Percentiles rank a stretch among this genome's conserved stretches.
These are phyloP conservation scores for Fraxinus sp. DNA, from an alignment of 305 asterid species.

Conservation along the genomic window DNA sequence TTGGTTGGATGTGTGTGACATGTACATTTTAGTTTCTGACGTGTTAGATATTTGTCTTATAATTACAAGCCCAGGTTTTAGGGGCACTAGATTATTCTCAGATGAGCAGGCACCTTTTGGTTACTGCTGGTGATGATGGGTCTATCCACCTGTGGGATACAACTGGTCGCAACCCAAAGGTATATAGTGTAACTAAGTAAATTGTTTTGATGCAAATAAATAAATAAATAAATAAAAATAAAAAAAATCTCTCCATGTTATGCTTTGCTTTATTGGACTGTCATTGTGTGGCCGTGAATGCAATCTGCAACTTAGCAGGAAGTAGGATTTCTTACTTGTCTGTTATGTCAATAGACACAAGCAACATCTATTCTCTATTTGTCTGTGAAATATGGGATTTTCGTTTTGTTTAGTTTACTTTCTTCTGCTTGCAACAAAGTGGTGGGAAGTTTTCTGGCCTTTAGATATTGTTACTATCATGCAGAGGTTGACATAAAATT, in stretches of 20 bases:
- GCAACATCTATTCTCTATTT: background rate
- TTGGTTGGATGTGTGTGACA: slow-evolving; percentile 19
- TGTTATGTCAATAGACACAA: background rate
- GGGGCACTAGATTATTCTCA: slow-evolving; percentile 95
- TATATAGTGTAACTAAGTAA: slow-evolving; percentile 28
- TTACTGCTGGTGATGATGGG: slow-evolving; percentile 98
- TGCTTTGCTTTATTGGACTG: background rate
- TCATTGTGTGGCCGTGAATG: background rate
- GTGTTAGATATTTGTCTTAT: slow-evolving; percentile 30
- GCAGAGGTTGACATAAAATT: background rate
- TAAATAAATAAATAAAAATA: too few relatives aligned
- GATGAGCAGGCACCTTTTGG: slow-evolving; percentile 94
- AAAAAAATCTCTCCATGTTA: background rate
- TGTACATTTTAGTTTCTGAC: slow-evolving; percentile 31
- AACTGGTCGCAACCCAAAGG: slow-evolving; percentile 96
- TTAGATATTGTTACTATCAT: background rate
- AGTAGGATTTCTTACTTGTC: slow-evolving; percentile 5
- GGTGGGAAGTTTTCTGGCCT: background rate
- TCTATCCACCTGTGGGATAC: slow-evolving; percentile 98
- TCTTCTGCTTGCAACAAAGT: background rate
- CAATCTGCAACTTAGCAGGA: background rate
- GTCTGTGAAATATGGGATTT: background rate
- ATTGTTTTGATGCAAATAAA: background rate
- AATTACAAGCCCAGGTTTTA: slow-evolving; percentile 68
- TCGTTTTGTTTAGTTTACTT: background rate